Base-by-base conservation (phyloP, 768 basidiomycete genomes). In the Pisolithus marmoratus region DNA sequence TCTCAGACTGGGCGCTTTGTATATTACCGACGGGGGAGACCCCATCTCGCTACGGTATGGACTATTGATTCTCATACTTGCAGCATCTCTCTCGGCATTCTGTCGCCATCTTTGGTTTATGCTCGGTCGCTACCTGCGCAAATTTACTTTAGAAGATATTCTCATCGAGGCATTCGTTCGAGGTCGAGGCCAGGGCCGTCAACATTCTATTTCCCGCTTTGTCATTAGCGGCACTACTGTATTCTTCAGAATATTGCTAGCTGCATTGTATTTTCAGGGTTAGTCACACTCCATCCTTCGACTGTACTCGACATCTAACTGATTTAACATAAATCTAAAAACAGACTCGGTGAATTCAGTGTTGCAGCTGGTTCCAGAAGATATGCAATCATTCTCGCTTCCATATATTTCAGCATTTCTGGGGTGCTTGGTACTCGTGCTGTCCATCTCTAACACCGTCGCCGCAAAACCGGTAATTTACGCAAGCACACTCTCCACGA, bases 81-180 rank as follows among this genome's bases (percentile, higher is more conserved):
- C 82, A 52, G 82, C 82, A n/a, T 57, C 74, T 34, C 67, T 85
- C 14, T 76, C 86, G 7, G 76, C 76, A 29, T 79, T 85, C 55
- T 74, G 81, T 37, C 72, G 84, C 47, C 85, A 87, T 57, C 69
- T 90, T 46, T 86, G 84, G 82, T 88, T 86, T 68, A 78, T 88
- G 74, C 77, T 90, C n/a, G 80, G 83, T 42, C 76, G 83, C 29
- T 87, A 90, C 64, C 72, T 86, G 42, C 79, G 80, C 58, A 78
- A 80, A 63, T 73, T 76, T 29, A 81, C 85, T 54, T 63, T 83
- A 36, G 82, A 87, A 63, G 86, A 87, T 54, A 72, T 89, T 38
- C 62, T 88, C 47, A 59, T 83, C 17, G 78, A 85, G 56, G 72
- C 80, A 1, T 80, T 87, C 61, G 79, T 82, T 17, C 74, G 76